Evolutionary conservation across 257 asterid species (phyloP).

Genomic region (Solanum boliviense): DNA sequence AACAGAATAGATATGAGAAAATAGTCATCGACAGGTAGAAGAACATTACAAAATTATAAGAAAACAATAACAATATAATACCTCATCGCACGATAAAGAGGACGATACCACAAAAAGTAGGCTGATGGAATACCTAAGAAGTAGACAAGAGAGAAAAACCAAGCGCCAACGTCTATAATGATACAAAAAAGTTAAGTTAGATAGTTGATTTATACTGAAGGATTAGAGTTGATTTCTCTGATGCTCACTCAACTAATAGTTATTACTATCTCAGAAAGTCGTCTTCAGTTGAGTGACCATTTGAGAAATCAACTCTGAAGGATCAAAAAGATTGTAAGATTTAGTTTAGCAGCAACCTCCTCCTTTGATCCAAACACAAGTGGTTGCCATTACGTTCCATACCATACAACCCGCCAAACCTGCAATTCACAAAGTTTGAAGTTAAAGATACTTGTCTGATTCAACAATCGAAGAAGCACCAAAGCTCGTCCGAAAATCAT

Average conservation of each 20-base stretch:
- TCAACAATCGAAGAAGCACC: background rate
- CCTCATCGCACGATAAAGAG: constrained; percentile 97
- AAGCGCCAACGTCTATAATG: constrained; percentile 51
- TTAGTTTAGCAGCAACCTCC: constrained; percentile 45
- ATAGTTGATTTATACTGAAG: background rate
- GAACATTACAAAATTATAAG: background rate
- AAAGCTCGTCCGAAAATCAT: background rate
- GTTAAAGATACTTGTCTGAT: background rate
- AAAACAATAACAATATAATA: constrained; percentile 8
- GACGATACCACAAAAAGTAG: constrained; percentile 83
- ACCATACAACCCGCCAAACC: constrained; percentile 55
- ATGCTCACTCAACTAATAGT: background rate
- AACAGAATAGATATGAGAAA: background rate
- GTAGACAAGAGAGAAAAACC: constrained; percentile 69
- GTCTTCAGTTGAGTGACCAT: background rate
- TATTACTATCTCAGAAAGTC: background rate
- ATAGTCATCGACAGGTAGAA: background rate
- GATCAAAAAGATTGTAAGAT: background rate
- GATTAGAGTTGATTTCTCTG: background rate
- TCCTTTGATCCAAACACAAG: constrained; percentile 63
- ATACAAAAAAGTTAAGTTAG: background rate
- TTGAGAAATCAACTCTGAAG: background rate
- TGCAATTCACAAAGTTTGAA: constrained; percentile 20
- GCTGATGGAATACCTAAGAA: constrained; percentile 81
- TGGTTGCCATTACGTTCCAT: constrained; percentile 60